phyloP scores from a whole-genome alignment of 2,329 filamentous ascomycete genomes.

The Mycosphaerella sp. region DNA sequence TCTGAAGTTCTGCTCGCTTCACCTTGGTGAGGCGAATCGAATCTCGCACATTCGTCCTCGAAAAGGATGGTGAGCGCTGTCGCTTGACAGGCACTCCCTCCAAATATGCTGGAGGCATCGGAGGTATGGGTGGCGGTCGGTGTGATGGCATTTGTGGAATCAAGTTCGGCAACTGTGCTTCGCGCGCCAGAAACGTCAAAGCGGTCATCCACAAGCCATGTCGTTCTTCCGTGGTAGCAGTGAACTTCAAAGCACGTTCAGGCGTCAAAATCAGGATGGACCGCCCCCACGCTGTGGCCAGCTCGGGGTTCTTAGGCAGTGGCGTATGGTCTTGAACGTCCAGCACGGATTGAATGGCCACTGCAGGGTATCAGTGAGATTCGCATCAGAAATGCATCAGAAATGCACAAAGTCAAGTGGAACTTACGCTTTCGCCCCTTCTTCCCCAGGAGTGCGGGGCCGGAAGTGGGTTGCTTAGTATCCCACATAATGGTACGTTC shows the following conservation, averaged over 20 bases:
- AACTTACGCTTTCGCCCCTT: slow-evolving; percentile 85
- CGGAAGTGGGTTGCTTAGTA: slow-evolving; percentile 88
- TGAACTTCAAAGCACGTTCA: slow-evolving; percentile 91
- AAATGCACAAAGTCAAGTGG: slow-evolving; percentile 6
- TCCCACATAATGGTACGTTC: slow-evolving; percentile 97
- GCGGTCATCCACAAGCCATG: slow-evolving; percentile 95
- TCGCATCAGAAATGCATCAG: background rate
- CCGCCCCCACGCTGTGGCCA: slow-evolving; percentile 62
- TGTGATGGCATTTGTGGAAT: slow-evolving; percentile 28
- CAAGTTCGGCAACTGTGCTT: slow-evolving; percentile 44
- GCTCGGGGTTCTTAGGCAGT: slow-evolving; percentile 57
- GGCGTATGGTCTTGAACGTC: slow-evolving; percentile 95
- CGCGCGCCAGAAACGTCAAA: slow-evolving; percentile 89
- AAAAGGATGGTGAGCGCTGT: slow-evolving; percentile 27
- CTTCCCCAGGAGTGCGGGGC: slow-evolving; percentile 85
- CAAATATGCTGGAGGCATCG: slow-evolving; percentile 27
- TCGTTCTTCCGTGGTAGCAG: slow-evolving; percentile 71
- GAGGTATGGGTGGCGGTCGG: slow-evolving; percentile 22
- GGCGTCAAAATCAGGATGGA: slow-evolving; percentile 94
- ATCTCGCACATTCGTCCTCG: slow-evolving; percentile 64
- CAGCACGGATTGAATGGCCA: slow-evolving; percentile 89
- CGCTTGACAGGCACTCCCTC: slow-evolving; percentile 28
- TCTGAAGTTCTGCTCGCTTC: slow-evolving; percentile 23
- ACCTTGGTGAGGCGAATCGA: slow-evolving; percentile 86
- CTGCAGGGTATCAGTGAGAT: slow-evolving; percentile 45